Evolutionary conservation across 1,139 yeast genomes (phyloP).

Genomic region (Saccharomycopsis crataegensis): DNA sequence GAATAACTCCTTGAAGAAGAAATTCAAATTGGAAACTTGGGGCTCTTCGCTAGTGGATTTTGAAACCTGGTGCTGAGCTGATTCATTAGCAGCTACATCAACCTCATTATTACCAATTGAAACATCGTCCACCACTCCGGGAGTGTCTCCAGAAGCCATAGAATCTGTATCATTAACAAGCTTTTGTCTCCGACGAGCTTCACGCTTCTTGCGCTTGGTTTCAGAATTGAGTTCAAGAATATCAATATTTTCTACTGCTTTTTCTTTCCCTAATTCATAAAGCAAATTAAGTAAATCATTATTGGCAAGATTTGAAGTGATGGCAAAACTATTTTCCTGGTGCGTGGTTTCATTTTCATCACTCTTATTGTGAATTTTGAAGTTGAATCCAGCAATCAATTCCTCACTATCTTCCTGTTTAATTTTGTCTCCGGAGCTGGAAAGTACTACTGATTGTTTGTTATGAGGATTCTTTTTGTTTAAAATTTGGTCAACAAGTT

Average conservation of each 20-base stretch:
- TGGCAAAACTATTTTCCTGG: constrained; percentile 16
- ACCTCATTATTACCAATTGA: neutral
- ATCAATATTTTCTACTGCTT: constrained; percentile 35
- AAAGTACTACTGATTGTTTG: neutral
- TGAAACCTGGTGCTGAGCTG: neutral
- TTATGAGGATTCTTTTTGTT: constrained; percentile 10
- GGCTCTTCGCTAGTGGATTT: neutral
- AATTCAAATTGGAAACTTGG: constrained; percentile 3
- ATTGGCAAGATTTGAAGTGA: constrained; percentile 31
- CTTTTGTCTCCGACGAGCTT: neutral
- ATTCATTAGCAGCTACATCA: neutral
- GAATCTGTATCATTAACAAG: neutral
- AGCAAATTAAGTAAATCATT: constrained; percentile 37
- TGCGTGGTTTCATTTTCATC: neutral
- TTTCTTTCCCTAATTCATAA: constrained; percentile 38
- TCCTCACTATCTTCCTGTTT: neutral
- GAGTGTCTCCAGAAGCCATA: neutral
- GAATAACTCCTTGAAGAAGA: constrained; percentile 15
- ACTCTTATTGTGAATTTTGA: neutral
- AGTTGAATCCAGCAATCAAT: constrained; percentile 17
- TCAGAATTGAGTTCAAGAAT: constrained; percentile 15
- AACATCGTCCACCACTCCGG: neutral
- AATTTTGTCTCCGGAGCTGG: neutral
- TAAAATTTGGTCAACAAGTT: constrained; percentile 30
- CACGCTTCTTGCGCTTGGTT: constrained; percentile 3